Conservation (phyloP, 2,329 filamentous ascomycete species). For the Teratosphaeria viscida region DNA sequence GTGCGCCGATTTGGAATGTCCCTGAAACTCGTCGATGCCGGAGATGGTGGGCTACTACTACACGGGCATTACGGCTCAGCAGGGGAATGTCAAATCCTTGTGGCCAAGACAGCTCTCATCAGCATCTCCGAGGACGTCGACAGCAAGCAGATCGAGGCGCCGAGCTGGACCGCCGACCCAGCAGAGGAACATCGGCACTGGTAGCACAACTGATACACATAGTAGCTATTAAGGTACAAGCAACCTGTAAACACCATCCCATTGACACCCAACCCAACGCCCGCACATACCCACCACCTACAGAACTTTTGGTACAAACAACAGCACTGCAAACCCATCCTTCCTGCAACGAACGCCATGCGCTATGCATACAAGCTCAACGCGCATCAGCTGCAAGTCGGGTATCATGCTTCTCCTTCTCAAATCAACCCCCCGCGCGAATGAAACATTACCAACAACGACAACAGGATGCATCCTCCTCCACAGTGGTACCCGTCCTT, state of each 20-base stretch:
- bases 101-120: not conserved
- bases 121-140: not conserved
- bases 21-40: not conserved
- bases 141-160: not conserved
- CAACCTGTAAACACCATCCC: not conserved
- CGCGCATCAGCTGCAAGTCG: conserved; percentile 4
- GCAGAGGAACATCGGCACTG: not conserved
- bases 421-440: not conserved
- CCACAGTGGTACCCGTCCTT: conserved; percentile 19
- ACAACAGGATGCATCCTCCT: not conserved
- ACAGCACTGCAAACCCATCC: conserved; percentile 3
- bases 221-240: not conserved
- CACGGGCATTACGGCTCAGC: not conserved
- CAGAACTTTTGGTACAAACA: conserved; percentile 3
- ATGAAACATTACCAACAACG: not conserved
- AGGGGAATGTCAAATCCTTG: not conserved
- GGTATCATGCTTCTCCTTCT: conserved; percentile 2
- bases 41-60: not conserved
- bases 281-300: not conserved
- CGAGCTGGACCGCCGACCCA: not conserved
- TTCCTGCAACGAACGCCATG: conserved; percentile 6
- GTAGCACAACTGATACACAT: not conserved
- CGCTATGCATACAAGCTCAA: conserved; percentile 1
- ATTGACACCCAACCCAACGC: not conserved
- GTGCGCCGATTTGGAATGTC: not conserved